These are phyloP conservation scores for Hyphodiscus sp. DNA, from an alignment of 2,329 filamentous ascomycete genomes.

Conservation along the genomic window DNA sequence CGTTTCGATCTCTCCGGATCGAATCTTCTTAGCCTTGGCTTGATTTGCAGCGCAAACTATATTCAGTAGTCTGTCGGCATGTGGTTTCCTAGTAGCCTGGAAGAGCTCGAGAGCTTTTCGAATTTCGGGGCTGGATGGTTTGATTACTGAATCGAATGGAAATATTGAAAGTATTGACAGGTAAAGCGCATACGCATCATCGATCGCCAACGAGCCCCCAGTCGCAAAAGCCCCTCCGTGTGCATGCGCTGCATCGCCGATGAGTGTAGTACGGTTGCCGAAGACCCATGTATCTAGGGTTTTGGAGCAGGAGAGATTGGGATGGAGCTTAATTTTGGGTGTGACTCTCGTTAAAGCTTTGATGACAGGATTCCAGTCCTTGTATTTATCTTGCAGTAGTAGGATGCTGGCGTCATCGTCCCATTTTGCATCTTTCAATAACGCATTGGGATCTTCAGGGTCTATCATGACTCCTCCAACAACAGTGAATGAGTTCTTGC, in stretches of 20 bases:
- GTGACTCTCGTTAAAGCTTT: conserved; percentile 28
- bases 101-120: conserved; percentile 28
- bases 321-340: conserved; percentile 30
- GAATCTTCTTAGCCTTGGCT: conserved; percentile 4
- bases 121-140: conserved; percentile 14
- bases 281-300: conserved; percentile 29
- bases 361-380: conserved; percentile 34
- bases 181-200: conserved; percentile 33
- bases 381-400: conserved; percentile 26
- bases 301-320: conserved; percentile 29
- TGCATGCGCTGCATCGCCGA: conserved; percentile 35
- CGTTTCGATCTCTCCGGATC: conserved; percentile 13
- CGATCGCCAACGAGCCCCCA: conserved; percentile 34
- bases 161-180: conserved; percentile 16
- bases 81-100: conserved; percentile 30
- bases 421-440: conserved; percentile 24
- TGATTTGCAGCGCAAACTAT: conserved; percentile 10
- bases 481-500: conserved; percentile 28
- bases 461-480: conserved; percentile 26
- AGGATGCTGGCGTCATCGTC: conserved; percentile 25
- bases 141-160: conserved; percentile 6
- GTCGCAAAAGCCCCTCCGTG: conserved; percentile 34
- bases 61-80: conserved; percentile 28
- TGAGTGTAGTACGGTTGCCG: conserved; percentile 27
- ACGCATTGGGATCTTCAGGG: conserved; percentile 22